Evolutionary conservation across 306 rosid species (phyloP).

Genomic region (Trichosanthes truncata): DNA sequence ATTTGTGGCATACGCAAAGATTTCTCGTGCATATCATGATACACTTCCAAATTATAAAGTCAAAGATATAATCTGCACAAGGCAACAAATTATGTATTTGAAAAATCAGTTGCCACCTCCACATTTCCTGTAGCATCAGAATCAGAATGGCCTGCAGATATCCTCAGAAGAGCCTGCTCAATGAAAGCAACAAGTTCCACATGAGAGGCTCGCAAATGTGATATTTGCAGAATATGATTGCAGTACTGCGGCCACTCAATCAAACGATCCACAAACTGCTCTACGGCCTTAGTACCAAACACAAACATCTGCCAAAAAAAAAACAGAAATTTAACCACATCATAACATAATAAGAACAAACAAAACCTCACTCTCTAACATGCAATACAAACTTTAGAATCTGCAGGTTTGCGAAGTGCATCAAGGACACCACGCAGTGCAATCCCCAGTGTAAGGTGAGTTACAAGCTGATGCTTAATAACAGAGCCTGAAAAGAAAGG

Average conservation of each 20-base stretch:
- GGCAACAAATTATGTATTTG: neutral
- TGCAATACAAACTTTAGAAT: conserved; percentile 67
- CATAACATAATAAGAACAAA: neutral
- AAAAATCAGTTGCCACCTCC: conserved; percentile 40
- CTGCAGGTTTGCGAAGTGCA: conserved; percentile 97
- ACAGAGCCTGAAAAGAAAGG: conserved; percentile 52
- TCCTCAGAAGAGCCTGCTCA: conserved; percentile 82
- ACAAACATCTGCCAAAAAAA: conserved; percentile 74
- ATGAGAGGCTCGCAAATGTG: conserved; percentile 79
- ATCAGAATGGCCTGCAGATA: conserved; percentile 74
- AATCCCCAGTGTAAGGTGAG: conserved; percentile 87
- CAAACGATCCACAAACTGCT: conserved; percentile 95
- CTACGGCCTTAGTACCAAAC: conserved; percentile 88
- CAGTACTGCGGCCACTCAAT: conserved; percentile 99
- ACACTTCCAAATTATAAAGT: neutral
- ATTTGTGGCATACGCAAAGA: neutral
- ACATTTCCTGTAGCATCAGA: conserved; percentile 50
- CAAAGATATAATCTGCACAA: neutral
- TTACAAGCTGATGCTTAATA: conserved; percentile 90
- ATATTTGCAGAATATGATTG: conserved; percentile 93
- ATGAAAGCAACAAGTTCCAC: conserved; percentile 68
- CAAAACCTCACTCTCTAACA: neutral
- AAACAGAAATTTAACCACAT: conserved; percentile 9
- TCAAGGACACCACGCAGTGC: conserved; percentile 94
- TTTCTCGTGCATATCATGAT: neutral